Conservation (phyloP, 768 basidiomycete species). For the Trametes sanguinea region DNA sequence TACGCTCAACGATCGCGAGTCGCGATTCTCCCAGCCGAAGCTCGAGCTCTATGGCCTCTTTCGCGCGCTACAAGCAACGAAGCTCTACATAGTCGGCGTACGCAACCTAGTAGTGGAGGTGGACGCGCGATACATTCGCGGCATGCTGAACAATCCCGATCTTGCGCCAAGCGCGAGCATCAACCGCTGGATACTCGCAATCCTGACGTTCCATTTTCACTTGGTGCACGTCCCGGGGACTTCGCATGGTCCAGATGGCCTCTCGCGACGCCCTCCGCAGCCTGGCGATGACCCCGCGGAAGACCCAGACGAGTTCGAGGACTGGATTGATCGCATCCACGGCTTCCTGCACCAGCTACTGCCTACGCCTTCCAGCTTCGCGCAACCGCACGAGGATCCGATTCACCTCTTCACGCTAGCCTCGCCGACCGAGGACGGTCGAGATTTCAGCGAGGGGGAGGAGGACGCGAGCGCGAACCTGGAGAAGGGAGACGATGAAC, state of each 20-base stretch:
- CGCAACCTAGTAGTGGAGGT: neutral
- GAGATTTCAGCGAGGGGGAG: too few species aligned
- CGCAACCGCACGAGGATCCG: too few species aligned
- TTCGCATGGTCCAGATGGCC: slow-evolving; percentile 28
- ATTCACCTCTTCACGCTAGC: too few species aligned
- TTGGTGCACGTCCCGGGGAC: slow-evolving; percentile 37
- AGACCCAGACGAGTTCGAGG: too few species aligned
- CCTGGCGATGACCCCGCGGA: too few species aligned
- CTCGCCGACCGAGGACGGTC: too few species aligned
- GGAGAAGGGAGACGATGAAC: too few species aligned
- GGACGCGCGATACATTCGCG: slow-evolving; percentile 37
- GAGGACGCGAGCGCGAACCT: too few species aligned
- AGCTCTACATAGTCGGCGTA: slow-evolving; percentile 33
- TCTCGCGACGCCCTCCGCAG: slow-evolving; percentile 26
- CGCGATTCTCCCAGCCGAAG: slow-evolving; percentile 36
- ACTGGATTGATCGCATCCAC: too few species aligned
- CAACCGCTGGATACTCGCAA: slow-evolving; percentile 44
- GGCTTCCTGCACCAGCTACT: too few species aligned
- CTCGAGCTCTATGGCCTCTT: slow-evolving; percentile 31
- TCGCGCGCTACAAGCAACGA: slow-evolving; percentile 11
- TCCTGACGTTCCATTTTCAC: slow-evolving; percentile 38
- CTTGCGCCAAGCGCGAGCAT: slow-evolving; percentile 39
- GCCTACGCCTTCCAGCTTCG: too few species aligned
- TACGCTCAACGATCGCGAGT: too few species aligned
- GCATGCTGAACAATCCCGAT: slow-evolving; percentile 35